These are phyloP conservation scores for Trypanosoma boissoni DNA, from an alignment of 208 protist species.

Conservation along the genomic window DNA sequence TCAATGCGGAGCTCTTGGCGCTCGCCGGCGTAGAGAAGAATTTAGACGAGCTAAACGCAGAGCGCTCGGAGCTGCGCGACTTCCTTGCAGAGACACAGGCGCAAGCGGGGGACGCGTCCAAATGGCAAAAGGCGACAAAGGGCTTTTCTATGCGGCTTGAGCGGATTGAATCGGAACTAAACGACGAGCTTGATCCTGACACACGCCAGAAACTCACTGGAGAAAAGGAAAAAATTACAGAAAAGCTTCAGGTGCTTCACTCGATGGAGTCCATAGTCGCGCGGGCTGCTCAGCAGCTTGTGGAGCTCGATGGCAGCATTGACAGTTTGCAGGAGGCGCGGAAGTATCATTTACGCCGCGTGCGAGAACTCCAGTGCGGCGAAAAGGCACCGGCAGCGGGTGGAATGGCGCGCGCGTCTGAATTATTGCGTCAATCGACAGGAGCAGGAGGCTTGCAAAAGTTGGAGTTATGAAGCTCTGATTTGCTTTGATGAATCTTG, in stretches of 20 bases:
- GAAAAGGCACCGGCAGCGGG: not conserved
- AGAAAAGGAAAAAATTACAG: slow-evolving; percentile 30
- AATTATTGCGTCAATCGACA: slow-evolving; percentile 2
- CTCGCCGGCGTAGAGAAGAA: slow-evolving; percentile 58
- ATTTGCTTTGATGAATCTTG: too few species aligned
- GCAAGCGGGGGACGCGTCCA: slow-evolving; percentile 2
- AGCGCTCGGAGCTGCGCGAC: slow-evolving; percentile 34
- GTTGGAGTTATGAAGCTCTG: too few species aligned
- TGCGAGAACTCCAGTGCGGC: slow-evolving; percentile 53
- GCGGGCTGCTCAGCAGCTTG: slow-evolving; percentile 48
- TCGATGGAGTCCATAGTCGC: slow-evolving; percentile 42
- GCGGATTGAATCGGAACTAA: slow-evolving; percentile 30
- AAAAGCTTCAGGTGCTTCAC: slow-evolving; percentile 47
- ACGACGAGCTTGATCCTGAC: slow-evolving; percentile 5
- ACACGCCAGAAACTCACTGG: slow-evolving; percentile 10
- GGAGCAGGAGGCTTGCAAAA: too few species aligned
- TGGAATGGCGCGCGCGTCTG: slow-evolving; percentile 8
- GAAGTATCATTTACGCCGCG: slow-evolving; percentile 55
- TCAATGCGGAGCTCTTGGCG: slow-evolving; percentile 42
- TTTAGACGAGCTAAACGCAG: slow-evolving; percentile 46
- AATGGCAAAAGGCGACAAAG: slow-evolving; percentile 42
- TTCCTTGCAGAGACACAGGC: slow-evolving; percentile 30
- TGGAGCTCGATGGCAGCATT: slow-evolving; percentile 66
- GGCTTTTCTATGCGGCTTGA: slow-evolving; percentile 41
- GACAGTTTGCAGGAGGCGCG: slow-evolving; percentile 68